A percentile compares a stretch with the other conserved stretches of the same genome.
These are phyloP conservation scores for Dysphania ambrosioides DNA, from an alignment of 148 eudicot species.

Conservation along the genomic window DNA sequence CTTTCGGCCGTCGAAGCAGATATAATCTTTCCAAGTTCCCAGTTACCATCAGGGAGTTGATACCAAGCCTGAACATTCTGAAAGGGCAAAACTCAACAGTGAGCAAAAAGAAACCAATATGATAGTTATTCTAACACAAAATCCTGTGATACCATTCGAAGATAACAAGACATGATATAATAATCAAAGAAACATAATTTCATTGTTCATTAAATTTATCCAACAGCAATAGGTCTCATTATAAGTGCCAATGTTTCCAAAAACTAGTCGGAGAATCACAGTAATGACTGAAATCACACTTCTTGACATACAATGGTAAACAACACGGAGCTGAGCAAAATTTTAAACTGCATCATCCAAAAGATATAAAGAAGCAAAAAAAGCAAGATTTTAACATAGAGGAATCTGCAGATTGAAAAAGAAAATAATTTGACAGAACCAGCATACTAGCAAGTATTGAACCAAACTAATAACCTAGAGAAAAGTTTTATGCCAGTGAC, in stretches of 20 bases:
- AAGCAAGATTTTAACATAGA: background rate
- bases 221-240: slow-evolving; percentile 8
- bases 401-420: too few relatives aligned
- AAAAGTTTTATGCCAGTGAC: background rate
- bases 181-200: background rate
- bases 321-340: background rate
- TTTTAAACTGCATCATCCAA: background rate
- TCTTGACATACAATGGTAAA: background rate
- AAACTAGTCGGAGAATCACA: background rate
- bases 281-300: background rate
- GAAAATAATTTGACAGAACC: background rate
- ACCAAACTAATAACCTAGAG: too few relatives aligned
- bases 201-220: background rate
- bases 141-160: slow-evolving; percentile 1
- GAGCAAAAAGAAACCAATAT: slow-evolving; percentile 11
- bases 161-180: background rate
- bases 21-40: slow-evolving; percentile 81
- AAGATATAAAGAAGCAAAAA: background rate
- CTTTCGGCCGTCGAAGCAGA: slow-evolving; percentile 60
- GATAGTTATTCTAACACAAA: background rate
- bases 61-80: slow-evolving; percentile 90
- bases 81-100: slow-evolving; percentile 28
- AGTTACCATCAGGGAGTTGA: slow-evolving; percentile 79
- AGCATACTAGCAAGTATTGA: background rate
- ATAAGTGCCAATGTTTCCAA: background rate